Percentiles rank a stretch among this genome's conserved stretches.
phyloP scores from a whole-genome alignment of 2,329 filamentous ascomycete genomes.

The Penicillium sp. region DNA sequence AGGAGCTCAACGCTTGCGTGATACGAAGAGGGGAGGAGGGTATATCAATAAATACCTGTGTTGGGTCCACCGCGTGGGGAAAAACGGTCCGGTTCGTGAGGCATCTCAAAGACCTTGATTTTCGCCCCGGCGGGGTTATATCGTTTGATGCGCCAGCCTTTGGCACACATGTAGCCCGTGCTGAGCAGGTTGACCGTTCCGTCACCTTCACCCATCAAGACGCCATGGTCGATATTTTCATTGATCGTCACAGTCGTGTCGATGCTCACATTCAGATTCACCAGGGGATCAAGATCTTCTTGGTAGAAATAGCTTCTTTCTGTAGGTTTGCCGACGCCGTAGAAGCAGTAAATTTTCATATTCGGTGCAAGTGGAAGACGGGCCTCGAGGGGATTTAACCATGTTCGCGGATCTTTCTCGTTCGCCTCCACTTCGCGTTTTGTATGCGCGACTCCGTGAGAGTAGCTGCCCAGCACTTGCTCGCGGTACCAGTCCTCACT shows the following conservation, averaged over 20 bases:
- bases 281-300: conserved; percentile 58
- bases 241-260: conserved; percentile 46
- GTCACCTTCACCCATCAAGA: conserved; percentile 93
- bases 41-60: conserved; percentile 42
- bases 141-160: conserved; percentile 85
- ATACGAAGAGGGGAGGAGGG: too few species aligned
- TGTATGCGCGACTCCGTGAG: conserved; percentile 79
- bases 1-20: neutral
- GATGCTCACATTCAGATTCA: conserved; percentile 50
- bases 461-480: conserved; percentile 70
- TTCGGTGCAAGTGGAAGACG: conserved; percentile 79
- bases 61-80: conserved; percentile 68
- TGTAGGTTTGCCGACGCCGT: conserved; percentile 86
- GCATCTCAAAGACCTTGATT: conserved; percentile 89
- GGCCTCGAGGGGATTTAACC: conserved; percentile 94
- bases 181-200: conserved; percentile 92
- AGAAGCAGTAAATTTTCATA: conserved; percentile 96
- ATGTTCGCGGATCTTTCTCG: conserved; percentile 70
- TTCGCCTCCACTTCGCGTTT: conserved; percentile 73
- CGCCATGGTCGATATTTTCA: conserved; percentile 65
- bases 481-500: conserved; percentile 81
- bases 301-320: conserved; percentile 92
- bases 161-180: conserved; percentile 93
- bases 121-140: conserved; percentile 84
- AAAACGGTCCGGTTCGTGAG: conserved; percentile 88